Conservation (phyloP, 2,329 filamentous ascomycete genomes). For the Claviceps fusiformis region DNA sequence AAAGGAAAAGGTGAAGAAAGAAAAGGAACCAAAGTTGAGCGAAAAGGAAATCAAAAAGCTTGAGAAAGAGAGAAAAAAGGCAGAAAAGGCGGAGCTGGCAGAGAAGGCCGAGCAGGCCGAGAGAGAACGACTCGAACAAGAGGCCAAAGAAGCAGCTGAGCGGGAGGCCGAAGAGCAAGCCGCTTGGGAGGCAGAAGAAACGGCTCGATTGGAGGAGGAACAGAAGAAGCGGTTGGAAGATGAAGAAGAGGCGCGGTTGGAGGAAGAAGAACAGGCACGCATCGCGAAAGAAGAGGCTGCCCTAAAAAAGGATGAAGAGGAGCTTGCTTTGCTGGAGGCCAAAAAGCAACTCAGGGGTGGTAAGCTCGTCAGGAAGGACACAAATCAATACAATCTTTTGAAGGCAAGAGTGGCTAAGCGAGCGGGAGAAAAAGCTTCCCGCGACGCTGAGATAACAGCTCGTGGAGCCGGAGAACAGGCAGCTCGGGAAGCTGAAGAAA, state of each 20-base stretch:
- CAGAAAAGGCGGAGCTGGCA: slow-evolving; percentile 19
- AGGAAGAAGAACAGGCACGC: slow-evolving; percentile 14
- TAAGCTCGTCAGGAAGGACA: slow-evolving; percentile 30
- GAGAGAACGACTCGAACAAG: slow-evolving; percentile 17
- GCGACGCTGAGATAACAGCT: slow-evolving; percentile 21
- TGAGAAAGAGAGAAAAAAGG: slow-evolving; percentile 33
- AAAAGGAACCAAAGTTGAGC: slow-evolving; percentile 29
- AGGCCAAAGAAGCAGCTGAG: slow-evolving; percentile 13
- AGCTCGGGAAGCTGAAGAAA: slow-evolving; percentile 22
- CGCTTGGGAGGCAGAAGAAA: slow-evolving; percentile 16
- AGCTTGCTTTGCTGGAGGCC: slow-evolving; percentile 27
- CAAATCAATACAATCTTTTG: slow-evolving; percentile 28
- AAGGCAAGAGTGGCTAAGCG: slow-evolving; percentile 21
- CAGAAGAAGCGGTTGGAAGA: slow-evolving; percentile 12
- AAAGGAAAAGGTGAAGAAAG: slow-evolving; percentile 20
- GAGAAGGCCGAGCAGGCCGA: slow-evolving; percentile 25
- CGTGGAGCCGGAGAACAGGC: slow-evolving; percentile 11
- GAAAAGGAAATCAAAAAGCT: slow-evolving; percentile 39
- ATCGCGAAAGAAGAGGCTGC: slow-evolving; percentile 12
- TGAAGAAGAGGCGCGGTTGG: slow-evolving; percentile 13
- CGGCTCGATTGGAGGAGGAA: slow-evolving; percentile 15
- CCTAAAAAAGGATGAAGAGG: slow-evolving; percentile 19
- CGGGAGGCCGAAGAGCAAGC: slow-evolving; percentile 19
- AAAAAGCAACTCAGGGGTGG: slow-evolving; percentile 36
- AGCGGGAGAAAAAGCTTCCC: slow-evolving; percentile 19